phyloP scores from a whole-genome alignment of 2,329 filamentous ascomycete species.

The Botrytis deweyae region DNA sequence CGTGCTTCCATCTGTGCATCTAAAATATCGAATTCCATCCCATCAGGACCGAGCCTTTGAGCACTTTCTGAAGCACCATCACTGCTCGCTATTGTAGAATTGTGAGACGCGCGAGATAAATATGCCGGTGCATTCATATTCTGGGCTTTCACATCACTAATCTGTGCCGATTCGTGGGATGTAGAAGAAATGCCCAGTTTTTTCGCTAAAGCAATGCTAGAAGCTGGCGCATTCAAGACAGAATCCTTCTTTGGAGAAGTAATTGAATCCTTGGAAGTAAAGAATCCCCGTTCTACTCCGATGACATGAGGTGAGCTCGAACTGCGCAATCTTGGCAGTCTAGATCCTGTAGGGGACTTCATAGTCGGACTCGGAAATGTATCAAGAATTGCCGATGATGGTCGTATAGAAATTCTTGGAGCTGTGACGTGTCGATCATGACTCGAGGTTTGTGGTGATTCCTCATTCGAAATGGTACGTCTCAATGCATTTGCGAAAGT shows the following conservation, averaged over 20 bases:
- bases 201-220: constrained; percentile 20
- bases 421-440: not conserved
- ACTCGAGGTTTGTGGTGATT: not conserved
- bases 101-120: not conserved
- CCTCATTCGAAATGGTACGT: constrained; percentile 16
- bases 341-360: not conserved
- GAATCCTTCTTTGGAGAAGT: not conserved
- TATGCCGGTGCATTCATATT: not conserved
- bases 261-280: not conserved
- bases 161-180: not conserved
- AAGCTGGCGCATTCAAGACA: not conserved
- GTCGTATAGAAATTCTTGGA: not conserved
- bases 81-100: constrained; percentile 9
- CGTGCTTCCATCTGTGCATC: not conserved
- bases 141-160: too few relatives aligned
- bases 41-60: constrained; percentile 10
- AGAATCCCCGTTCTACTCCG: not conserved
- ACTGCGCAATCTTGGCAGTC: constrained; percentile 10
- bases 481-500: constrained; percentile 16
- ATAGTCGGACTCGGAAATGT: not conserved
- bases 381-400: constrained; percentile 8
- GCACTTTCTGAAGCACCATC: constrained; percentile 19
- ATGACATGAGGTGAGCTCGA: constrained; percentile 7
- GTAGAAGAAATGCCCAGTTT: constrained; percentile 10
- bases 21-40: constrained; percentile 20